Evolutionary conservation across 306 rosid species (phyloP).

Genomic region (Quercus aquifolioides): DNA sequence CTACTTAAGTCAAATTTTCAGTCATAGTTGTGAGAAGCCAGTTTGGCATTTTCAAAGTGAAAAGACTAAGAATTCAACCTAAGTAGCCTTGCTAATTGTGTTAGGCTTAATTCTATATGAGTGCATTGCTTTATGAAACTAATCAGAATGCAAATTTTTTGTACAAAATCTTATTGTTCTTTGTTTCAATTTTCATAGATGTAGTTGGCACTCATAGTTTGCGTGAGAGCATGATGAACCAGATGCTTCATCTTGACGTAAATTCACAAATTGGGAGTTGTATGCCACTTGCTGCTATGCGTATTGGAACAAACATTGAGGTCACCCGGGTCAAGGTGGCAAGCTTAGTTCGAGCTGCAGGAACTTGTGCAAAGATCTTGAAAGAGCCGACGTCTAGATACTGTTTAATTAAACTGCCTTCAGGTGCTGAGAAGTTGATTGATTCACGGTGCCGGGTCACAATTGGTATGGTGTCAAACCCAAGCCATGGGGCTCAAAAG

Average conservation of each 20-base stretch:
- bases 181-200: constrained; percentile 25
- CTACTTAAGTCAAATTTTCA: background rate
- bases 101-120: background rate
- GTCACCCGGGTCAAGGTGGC: constrained; percentile 80
- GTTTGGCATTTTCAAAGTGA: background rate
- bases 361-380: constrained; percentile 74
- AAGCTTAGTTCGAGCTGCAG: constrained; percentile 85
- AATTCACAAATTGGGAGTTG: constrained; percentile 76
- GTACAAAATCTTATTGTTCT: background rate
- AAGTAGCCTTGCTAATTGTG: background rate
- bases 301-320: constrained; percentile 82
- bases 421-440: constrained; percentile 61
- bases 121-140: no score
- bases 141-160: background rate
- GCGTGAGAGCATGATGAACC: constrained; percentile 47
- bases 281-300: constrained; percentile 75
- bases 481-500: constrained; percentile 54
- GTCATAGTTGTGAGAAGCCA: no score
- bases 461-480: constrained; percentile 74
- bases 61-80: background rate
- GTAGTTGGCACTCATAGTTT: constrained; percentile 15
- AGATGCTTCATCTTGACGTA: constrained; percentile 58
- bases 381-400: constrained; percentile 52
- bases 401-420: constrained; percentile 63
- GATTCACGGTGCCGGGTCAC: constrained; percentile 69